Percentiles rank a stretch among this genome's conserved stretches.
Conservation (phyloP, 768 basidiomycete genomes). For the Serendipita indica region DNA sequence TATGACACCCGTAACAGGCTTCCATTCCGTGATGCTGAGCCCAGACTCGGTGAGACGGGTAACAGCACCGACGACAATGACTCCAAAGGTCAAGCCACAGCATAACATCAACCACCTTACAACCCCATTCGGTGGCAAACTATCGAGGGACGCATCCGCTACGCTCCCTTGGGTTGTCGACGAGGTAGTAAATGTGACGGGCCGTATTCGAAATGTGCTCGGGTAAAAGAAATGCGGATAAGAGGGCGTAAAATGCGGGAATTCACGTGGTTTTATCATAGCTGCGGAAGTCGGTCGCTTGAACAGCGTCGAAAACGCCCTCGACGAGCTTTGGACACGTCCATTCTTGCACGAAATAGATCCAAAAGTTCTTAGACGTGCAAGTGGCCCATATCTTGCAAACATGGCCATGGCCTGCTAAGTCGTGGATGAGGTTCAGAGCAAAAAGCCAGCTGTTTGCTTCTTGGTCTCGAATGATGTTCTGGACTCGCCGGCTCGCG, state of each 20-base stretch:
- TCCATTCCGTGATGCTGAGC: conserved; percentile 96
- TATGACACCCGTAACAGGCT: conserved; percentile 73
- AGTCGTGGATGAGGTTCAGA: too few relatives aligned
- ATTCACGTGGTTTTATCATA: neutral
- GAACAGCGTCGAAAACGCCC: neutral
- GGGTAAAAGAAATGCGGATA: conserved; percentile 5
- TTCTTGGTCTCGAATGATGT: neutral
- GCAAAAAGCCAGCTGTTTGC: too few relatives aligned
- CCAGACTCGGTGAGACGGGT: conserved; percentile 96
- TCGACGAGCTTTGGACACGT: too few relatives aligned
- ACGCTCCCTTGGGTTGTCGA: neutral
- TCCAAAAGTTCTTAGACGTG: too few relatives aligned
- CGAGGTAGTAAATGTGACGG: neutral
- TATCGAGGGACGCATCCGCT: neutral
- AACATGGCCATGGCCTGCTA: too few relatives aligned
- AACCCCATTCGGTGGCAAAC: conserved; percentile 24
- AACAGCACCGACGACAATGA: conserved; percentile 90
- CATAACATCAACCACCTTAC: conserved; percentile 77
- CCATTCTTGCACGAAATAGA: too few relatives aligned
- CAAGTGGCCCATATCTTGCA: too few relatives aligned
- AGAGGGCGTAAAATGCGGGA: conserved; percentile 3
- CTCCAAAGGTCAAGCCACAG: conserved; percentile 72
- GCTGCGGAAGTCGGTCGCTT: neutral
- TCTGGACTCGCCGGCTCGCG: neutral
- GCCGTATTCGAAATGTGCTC: neutral